These are phyloP conservation scores for Phytophthora nicotianae DNA, from an alignment of 352 stramenopile species.

Conservation along the genomic window DNA sequence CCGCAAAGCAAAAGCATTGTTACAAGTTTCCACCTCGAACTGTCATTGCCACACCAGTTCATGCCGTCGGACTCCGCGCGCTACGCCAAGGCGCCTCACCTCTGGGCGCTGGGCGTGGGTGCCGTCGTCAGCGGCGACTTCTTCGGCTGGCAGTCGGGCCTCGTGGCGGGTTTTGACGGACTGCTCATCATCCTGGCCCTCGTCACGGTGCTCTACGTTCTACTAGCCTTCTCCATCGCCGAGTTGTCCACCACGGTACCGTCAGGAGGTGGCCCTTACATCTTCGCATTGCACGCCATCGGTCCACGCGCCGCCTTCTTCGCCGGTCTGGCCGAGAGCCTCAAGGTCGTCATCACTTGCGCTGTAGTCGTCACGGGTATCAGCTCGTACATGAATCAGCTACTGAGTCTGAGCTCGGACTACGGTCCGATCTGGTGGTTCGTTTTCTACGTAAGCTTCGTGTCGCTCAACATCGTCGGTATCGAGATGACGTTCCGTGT, in stretches of 20 bases:
- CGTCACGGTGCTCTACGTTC: constrained; percentile 65
- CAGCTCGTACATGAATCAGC: constrained; percentile 69
- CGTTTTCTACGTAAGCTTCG: constrained; percentile 69
- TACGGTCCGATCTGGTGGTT: constrained; percentile 61
- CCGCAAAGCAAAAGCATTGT: no score
- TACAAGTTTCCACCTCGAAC: no score
- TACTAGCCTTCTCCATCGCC: constrained; percentile 75
- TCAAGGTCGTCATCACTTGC: constrained; percentile 75
- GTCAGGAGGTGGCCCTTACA: constrained; percentile 58
- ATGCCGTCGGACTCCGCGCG: constrained; percentile 7
- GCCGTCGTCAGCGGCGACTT: constrained; percentile 66
- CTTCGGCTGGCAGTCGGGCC: constrained; percentile 65
- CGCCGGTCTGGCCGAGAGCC: constrained; percentile 62
- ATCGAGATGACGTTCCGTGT: constrained; percentile 73
- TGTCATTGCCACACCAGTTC: no score
- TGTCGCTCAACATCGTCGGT: constrained; percentile 60
- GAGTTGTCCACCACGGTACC: constrained; percentile 67
- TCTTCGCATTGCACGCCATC: constrained; percentile 71
- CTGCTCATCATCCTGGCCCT: constrained; percentile 63
- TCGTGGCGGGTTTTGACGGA: constrained; percentile 61
- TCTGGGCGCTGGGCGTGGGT: constrained; percentile 64
- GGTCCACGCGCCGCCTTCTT: constrained; percentile 61
- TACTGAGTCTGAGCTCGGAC: constrained; percentile 44
- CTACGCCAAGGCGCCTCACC: constrained; percentile 57
- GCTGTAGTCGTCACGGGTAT: constrained; percentile 68